phyloP scores from a whole-genome alignment of 352 stramenopile genomes.

The Pythium insidiosum region DNA sequence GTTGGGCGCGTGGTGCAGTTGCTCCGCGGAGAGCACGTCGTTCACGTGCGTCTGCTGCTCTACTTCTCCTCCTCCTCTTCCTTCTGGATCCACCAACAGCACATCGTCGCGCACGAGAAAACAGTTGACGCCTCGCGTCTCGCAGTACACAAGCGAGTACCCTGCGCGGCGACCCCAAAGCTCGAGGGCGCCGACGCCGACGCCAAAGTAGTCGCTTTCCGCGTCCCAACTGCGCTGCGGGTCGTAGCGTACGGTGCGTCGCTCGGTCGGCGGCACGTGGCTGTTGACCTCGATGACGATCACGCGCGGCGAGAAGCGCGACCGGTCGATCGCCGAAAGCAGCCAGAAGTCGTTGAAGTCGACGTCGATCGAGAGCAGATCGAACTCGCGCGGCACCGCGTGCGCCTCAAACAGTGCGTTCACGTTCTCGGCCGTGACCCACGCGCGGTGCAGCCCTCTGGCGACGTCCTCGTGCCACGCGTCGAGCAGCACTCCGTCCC shows the following conservation, averaged over 20 bases:
- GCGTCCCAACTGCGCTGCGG: slow-evolving; percentile 33
- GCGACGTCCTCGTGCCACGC: slow-evolving; percentile 25
- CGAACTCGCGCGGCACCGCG: slow-evolving; percentile 31
- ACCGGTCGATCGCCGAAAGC: slow-evolving; percentile 36
- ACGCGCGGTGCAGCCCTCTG: slow-evolving; percentile 51
- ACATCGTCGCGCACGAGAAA: slow-evolving; percentile 54
- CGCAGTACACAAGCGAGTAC: slow-evolving; percentile 74
- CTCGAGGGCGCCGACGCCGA: slow-evolving; percentile 37
- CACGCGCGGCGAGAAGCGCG: slow-evolving; percentile 35
- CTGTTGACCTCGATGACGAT: slow-evolving; percentile 59
- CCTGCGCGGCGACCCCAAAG: slow-evolving; percentile 25
- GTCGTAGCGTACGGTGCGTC: slow-evolving; percentile 37
- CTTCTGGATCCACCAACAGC: slow-evolving; percentile 10
- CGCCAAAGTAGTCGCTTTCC: slow-evolving; percentile 48
- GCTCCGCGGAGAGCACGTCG: slow-evolving; percentile 18
- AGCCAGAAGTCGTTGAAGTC: slow-evolving; percentile 79
- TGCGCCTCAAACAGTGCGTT: slow-evolving; percentile 44
- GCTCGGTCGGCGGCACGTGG: slow-evolving; percentile 36
- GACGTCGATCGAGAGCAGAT: slow-evolving; percentile 63
- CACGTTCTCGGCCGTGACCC: slow-evolving; percentile 55
- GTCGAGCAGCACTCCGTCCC: slow-evolving; percentile 58
- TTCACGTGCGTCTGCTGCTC: slow-evolving; percentile 23
- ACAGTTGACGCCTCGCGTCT: slow-evolving; percentile 71
- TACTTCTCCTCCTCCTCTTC: not conserved
- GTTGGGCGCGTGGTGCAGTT: slow-evolving; percentile 45